Base-by-base conservation (phyloP, 805 yeast species). In the Starmerella ratchasimensis region DNA sequence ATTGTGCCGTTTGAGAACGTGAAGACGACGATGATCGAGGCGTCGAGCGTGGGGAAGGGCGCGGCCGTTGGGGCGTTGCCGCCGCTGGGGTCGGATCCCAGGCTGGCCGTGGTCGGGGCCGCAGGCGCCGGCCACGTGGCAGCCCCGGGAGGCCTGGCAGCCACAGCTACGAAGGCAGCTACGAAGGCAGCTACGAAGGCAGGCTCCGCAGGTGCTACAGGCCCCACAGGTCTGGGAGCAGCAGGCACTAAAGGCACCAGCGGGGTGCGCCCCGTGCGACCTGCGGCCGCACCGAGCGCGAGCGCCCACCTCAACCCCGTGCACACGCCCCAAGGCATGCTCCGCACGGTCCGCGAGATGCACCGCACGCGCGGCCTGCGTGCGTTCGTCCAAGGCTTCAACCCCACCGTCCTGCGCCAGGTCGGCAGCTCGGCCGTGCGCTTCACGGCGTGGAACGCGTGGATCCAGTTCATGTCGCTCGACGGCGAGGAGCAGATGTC, bases 1-100 rank as follows among this genome's bases (percentile, higher is more conserved):
- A 72, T 88, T 17, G 80, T 90, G 15, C 98, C 97, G 0, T 86
- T 88, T 55, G 98, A 88, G 53, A 80, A 59, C 37, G 42, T 83
- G 47, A 83, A 83, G 53, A 76, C 80, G 2, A 67, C 78, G 7
- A 71, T 80, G 80, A 76, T 83, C 43, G 93, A 82, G 38, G 43
- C 49, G 13, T 45, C 50, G 17, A 18, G 39, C 1, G 33, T 48
- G 3, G 51, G 55, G 11, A 34, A 30, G 7, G 55, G 59, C 4
- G 44, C 47, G 5, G 54, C 53, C 7, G 42, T 48, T 17, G 59
- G 59, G 28, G 52, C 57, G 6, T 50, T 64, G 11, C 62, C 60
- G 1, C 46, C 53, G 4, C 45, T 53, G 3, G 52, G 52, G 13
- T 13, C 27, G 30, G 18, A 11, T n/a, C 19, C 17, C n/a, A 29